Evolutionary conservation across 1,284 basidiomycete species (phyloP).

Genomic region (Ceratobasidium sp.): DNA sequence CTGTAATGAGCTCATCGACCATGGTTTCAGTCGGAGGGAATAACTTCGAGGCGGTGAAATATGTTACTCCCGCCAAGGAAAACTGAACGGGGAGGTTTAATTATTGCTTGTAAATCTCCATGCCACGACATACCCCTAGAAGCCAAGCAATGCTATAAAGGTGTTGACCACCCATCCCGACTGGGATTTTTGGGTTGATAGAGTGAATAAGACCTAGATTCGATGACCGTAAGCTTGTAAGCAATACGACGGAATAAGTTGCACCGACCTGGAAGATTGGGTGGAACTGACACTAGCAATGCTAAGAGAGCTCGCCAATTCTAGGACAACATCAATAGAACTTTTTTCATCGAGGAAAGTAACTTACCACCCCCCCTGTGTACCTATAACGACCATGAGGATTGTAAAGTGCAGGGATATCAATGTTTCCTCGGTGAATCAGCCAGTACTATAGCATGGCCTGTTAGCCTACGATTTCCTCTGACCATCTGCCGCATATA

Average conservation of each 20-base stretch:
- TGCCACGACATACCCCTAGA: slow-evolving; percentile 61
- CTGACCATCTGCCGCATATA: not conserved
- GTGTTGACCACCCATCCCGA: slow-evolving; percentile 55
- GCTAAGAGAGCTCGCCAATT: slow-evolving; percentile 76
- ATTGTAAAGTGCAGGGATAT: slow-evolving; percentile 45
- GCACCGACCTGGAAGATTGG: slow-evolving; percentile 60
- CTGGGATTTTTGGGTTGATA: slow-evolving; percentile 63
- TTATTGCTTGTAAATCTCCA: not conserved
- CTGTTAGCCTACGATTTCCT: not conserved
- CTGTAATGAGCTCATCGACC: slow-evolving; percentile 34
- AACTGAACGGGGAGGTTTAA: slow-evolving; percentile 26
- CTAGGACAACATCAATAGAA: slow-evolving; percentile 49
- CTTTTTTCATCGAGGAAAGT: slow-evolving; percentile 11
- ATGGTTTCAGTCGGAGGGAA: slow-evolving; percentile 41
- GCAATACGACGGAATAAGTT: not conserved
- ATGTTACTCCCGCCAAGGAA: slow-evolving; percentile 41
- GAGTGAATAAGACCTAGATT: slow-evolving; percentile 60
- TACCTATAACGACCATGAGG: slow-evolving; percentile 46
- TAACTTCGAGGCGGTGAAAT: slow-evolving; percentile 38
- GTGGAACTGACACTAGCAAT: slow-evolving; percentile 65
- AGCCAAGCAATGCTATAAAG: slow-evolving; percentile 74
- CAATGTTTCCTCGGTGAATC: slow-evolving; percentile 43
- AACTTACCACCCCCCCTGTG: slow-evolving; percentile 43
- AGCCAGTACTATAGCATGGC: slow-evolving; percentile 39
- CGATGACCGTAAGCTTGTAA: not conserved